Base-by-base conservation (phyloP, 768 basidiomycete genomes). In the Naganishia vaughanmartiniae region DNA sequence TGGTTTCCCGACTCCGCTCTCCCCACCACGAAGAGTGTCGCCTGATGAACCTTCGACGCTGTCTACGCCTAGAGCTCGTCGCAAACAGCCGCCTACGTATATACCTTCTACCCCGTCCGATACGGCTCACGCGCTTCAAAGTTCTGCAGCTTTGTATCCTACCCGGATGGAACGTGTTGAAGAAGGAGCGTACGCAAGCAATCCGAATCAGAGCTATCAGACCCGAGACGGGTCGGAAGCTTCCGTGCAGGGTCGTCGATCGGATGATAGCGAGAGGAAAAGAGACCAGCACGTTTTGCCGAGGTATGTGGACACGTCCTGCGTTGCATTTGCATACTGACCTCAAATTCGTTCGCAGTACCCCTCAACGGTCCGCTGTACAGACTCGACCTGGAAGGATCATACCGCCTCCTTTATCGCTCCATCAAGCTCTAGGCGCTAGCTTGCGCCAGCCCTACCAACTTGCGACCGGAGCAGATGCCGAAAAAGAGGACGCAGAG, bases 401-500 rank as follows among this genome's bases (percentile, higher is more conserved):
- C 34, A 58, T 58, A 34, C 57, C 57, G 19, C 57, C 57, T 1
- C 57, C 57, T 12, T 21, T 58, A 24, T 58, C 57, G 2, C 57
- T 58, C 15, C 57, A 58, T 36, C 57, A 58, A 39, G 57, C 57
- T 33, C 57, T 58, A 24, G 57, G 57, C 7, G 30, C 57, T 11
- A 58, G 57, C 57, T 21, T 58, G 10, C n/a, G 6, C 1, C 33
- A 31, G 33, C 30, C 34, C 34, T 33, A 36, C 36, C 34, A 33
- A 24, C 57, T 36, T 11, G 30, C 57, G 0, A 33, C 58, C 17
- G 58, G 34, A 4, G 51, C n/a, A 6, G 55, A 70, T 14, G 69
- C 31, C 21, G 69, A 63, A 34, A 36, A 9, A 17, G 69, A 70
- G 24, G 69, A 70, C 21, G 54, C 42, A 12, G 69, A 70, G 12